These are phyloP conservation scores for Mallotus nudiflorus DNA, from an alignment of 345 rosid species.

Conservation along the genomic window DNA sequence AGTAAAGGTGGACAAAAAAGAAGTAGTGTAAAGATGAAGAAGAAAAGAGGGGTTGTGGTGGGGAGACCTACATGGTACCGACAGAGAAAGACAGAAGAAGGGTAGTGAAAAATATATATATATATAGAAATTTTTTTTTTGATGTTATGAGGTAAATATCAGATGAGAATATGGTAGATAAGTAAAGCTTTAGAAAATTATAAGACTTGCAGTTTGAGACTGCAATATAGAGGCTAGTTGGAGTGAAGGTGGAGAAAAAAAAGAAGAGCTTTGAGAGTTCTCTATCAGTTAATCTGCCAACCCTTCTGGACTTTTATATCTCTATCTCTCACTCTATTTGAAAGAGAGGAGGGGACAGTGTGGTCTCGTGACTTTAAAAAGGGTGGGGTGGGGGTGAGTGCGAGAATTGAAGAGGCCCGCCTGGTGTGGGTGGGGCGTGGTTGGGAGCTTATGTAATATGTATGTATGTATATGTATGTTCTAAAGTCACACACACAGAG, in stretches of 20 bases:
- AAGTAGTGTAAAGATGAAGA: not conserved
- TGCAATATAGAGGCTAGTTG: conserved; percentile 64
- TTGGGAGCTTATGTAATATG: not conserved
- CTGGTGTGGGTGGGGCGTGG: not conserved
- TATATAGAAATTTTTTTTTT: too few species aligned
- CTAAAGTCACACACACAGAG: too few species aligned
- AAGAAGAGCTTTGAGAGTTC: conserved; percentile 66
- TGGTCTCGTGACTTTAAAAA: conserved; percentile 82
- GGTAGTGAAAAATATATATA: conserved; percentile 21
- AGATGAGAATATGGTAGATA: conserved; percentile 45
- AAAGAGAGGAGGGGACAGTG: conserved; percentile 47
- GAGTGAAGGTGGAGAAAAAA: conserved; percentile 45
- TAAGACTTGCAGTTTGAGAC: conserved; percentile 72
- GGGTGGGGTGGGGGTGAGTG: conserved; percentile 26
- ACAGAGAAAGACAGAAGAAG: conserved; percentile 60
- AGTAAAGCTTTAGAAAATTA: conserved; percentile 51
- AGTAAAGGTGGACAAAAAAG: not conserved
- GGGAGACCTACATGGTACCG: conserved; percentile 75
- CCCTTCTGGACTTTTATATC: conserved; percentile 41
- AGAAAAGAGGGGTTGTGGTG: conserved; percentile 23
- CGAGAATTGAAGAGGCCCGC: conserved; percentile 1
- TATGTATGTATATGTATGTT: too few species aligned
- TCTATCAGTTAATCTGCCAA: conserved; percentile 88
- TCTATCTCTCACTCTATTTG: conserved; percentile 42
- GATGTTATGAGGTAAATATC: conserved; percentile 12